Percentiles rank a stretch among this genome's conserved stretches.
Conservation (phyloP, 129 eudicot genomes). For the Pulicaria dysenterica region DNA sequence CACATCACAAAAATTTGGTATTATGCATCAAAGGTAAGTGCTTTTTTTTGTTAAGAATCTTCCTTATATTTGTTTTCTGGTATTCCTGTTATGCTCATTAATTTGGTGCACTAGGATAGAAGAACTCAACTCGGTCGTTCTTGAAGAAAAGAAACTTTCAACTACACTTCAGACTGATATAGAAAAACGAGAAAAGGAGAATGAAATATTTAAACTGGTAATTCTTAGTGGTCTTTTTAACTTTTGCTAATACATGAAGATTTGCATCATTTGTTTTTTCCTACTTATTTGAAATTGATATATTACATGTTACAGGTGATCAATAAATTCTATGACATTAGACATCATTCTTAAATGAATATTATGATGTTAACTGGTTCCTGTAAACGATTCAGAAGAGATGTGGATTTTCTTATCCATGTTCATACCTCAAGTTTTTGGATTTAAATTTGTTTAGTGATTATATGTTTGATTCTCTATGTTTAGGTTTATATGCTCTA, state of each 20-base stretch:
- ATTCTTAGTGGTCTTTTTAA: background rate
- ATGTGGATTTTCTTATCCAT: slow-evolving; percentile 74
- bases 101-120: slow-evolving; percentile 59
- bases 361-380: slow-evolving; percentile 46
- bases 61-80: slow-evolving; percentile 11
- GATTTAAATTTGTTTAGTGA: too few species aligned
- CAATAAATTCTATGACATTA: slow-evolving; percentile 62
- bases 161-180: slow-evolving; percentile 42
- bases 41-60: background rate
- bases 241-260: background rate
- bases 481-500: too few species aligned
- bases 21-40: slow-evolving; percentile 55
- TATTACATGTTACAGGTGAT: slow-evolving; percentile 66
- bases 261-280: background rate
- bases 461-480: too few species aligned
- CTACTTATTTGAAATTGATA: slow-evolving; percentile 1
- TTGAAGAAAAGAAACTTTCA: slow-evolving; percentile 55
- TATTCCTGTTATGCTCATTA: slow-evolving; percentile 18
- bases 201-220: slow-evolving; percentile 68
- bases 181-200: slow-evolving; percentile 53
- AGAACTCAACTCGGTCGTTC: slow-evolving; percentile 52
- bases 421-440: too few species aligned
- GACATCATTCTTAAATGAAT: slow-evolving; percentile 41
- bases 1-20: slow-evolving; percentile 51
- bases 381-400: slow-evolving; percentile 67